Evolutionary conservation across 2,329 filamentous ascomycete species (phyloP).

Genomic region (Colletotrichum sp.): DNA sequence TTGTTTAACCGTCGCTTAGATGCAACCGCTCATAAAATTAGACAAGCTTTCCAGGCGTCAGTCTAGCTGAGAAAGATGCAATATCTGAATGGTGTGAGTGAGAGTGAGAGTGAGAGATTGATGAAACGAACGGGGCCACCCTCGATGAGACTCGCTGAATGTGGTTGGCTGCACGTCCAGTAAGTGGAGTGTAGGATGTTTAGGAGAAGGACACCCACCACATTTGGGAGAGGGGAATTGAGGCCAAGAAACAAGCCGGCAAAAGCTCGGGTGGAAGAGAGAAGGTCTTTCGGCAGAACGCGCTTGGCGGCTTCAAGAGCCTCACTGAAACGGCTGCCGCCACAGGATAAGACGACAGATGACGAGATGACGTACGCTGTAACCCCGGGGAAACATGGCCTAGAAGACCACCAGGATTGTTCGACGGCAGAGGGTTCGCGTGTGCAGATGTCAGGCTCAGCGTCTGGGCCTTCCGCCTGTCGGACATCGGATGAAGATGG

Average conservation of each 20-base stretch:
- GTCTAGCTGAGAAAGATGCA: background rate
- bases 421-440: background rate
- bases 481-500: constrained; percentile 7
- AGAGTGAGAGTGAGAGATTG: constrained; percentile 4
- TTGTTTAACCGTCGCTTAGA: background rate
- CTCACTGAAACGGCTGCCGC: constrained; percentile 9
- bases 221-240: background rate
- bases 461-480: background rate
- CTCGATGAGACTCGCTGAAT: background rate
- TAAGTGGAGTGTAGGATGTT: background rate
- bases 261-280: background rate
- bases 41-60: background rate
- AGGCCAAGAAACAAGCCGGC: background rate
- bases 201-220: background rate
- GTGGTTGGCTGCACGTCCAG: background rate
- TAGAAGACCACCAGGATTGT: background rate
- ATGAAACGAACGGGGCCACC: background rate
- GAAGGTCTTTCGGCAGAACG: background rate
- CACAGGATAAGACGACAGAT: constrained; percentile 10
- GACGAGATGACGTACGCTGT: background rate
- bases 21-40: background rate
- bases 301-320: background rate
- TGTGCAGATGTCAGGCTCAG: constrained; percentile 1
- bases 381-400: background rate
- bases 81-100: background rate